These are phyloP conservation scores for Annulohypoxylon truncatum DNA, from an alignment of 2,329 filamentous ascomycete species.

Conservation along the genomic window DNA sequence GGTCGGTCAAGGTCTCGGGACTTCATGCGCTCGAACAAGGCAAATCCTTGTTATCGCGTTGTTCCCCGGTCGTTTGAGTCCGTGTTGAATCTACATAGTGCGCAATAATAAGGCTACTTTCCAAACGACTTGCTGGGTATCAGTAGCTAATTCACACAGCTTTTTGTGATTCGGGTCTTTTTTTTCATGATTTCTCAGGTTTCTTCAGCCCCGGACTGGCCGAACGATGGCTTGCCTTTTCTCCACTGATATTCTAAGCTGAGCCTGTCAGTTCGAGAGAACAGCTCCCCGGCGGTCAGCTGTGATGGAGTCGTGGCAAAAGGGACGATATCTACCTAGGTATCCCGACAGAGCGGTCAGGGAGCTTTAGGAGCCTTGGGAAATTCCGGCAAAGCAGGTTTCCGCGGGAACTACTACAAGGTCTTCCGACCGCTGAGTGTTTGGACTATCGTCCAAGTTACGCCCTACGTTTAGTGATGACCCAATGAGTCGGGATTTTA, in stretches of 20 bases:
- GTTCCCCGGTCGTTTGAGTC: slow-evolving; percentile 6
- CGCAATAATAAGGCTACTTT: slow-evolving; percentile 16
- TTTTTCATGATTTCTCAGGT: not conserved
- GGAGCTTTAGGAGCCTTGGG: not conserved
- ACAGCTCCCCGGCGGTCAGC: slow-evolving; percentile 15
- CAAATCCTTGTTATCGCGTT: slow-evolving; percentile 25
- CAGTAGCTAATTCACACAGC: not conserved
- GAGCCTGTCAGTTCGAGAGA: slow-evolving; percentile 17
- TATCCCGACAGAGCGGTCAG: slow-evolving; percentile 2
- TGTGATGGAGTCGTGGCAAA: slow-evolving; percentile 7
- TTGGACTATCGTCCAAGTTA: not conserved
- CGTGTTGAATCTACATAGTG: not conserved
- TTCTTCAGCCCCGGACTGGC: not conserved
- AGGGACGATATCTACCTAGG: not conserved
- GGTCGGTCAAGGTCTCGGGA: slow-evolving; percentile 20
- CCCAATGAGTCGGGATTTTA: not conserved
- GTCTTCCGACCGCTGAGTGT: not conserved
- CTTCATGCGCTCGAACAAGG: slow-evolving; percentile 18
- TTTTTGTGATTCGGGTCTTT: too few species aligned
- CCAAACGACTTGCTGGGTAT: not conserved
- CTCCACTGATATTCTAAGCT: slow-evolving; percentile 32
- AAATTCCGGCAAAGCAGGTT: not conserved
- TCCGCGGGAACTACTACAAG: not conserved
- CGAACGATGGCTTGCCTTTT: slow-evolving; percentile 6
- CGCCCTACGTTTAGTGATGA: not conserved